Percentiles rank a stretch among this genome's conserved stretches.
phyloP scores from a whole-genome alignment of 495 filamentous ascomycete species.

The Xylaria bambusicola region DNA sequence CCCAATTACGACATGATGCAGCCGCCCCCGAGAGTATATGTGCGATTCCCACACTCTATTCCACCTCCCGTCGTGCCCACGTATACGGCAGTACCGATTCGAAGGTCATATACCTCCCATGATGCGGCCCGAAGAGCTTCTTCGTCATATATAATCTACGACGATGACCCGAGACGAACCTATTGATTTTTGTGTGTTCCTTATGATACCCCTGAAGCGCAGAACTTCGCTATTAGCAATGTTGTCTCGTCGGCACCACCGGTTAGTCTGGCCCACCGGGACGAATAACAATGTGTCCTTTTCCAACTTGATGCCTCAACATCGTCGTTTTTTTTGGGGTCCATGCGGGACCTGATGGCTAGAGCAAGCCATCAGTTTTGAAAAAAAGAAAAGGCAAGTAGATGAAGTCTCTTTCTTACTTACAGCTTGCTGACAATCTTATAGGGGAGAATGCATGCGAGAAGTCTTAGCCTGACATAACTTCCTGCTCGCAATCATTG shows the following conservation, averaged over 20 bases:
- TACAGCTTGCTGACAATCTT: too few relatives aligned
- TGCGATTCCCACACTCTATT: constrained; percentile 28
- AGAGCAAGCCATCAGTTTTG: too few relatives aligned
- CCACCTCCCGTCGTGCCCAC: constrained; percentile 23
- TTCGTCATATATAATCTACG: not conserved
- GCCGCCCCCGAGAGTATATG: constrained; percentile 20
- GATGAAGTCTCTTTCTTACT: too few relatives aligned
- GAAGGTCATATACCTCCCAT: constrained; percentile 20
- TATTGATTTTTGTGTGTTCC: not conserved
- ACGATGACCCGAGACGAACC: not conserved
- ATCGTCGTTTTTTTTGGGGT: too few relatives aligned
- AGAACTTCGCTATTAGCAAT: not conserved
- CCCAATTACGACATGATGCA: not conserved
- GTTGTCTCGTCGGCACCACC: not conserved
- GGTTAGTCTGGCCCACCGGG: not conserved
- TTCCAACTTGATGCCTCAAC: too few relatives aligned
- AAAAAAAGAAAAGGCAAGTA: too few relatives aligned
- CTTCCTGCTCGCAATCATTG: too few relatives aligned
- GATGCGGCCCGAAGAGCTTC: not conserved
- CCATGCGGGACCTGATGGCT: too few relatives aligned
- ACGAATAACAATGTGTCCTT: not conserved
- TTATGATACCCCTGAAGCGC: not conserved
- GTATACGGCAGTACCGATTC: constrained; percentile 19
- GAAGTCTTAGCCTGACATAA: too few relatives aligned
- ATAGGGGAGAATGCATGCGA: too few relatives aligned